Evolutionary conservation across 331 rosid species (phyloP), one percentile per base, ranked within the genome.

Genomic region (Malus hybrid): DNA sequence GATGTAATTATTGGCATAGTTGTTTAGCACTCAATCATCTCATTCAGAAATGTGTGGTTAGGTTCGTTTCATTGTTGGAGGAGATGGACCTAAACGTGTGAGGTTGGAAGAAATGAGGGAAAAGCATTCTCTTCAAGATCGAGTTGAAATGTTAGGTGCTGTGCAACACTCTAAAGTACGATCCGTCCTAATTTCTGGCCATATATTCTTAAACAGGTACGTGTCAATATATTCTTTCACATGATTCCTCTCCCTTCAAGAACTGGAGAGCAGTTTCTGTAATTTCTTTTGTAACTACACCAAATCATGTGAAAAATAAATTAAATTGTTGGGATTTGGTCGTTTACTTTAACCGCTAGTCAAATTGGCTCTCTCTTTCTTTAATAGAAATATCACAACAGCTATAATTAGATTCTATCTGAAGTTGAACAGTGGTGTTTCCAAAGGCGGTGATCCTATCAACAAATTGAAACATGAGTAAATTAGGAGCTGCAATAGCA

Each of bases 51-150:
- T 82, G 50, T 29, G 39, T 79, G 77, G 69, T 77, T 78, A 93
- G 97, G 98, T 93, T 73, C 93, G 93, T 72, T 93, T 93, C 82
- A 87, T 93, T 81, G 73, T 93, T 77, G 97, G 97, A 76, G 98
- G 97, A 68, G 97, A 93, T 85, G 96, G 98, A 76, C 89, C 97
- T 46, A 93, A 93, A 84, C 91, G 96, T 24, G 97, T 93, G 81
- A 82, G 98, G 74, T 84, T 91, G 86, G 98, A 93, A 88, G 97
- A 93, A 84, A 93, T 91, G 97, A 88, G 96, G 84, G 98, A 93
- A 83, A 91, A 86, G 20, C 98, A 91, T 81, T 90, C 91, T 65
- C 96, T 93, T 66, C 98, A 93, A 84, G 98, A 93, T 84, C 93
- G 95, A 78, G 97, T 93, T 64, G 95, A 93, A 81, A 93, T 93